Percentiles rank a stretch among this genome's conserved stretches.
Conservation (phyloP, 2,329 filamentous ascomycete species). For the Xylariaceae sp. region DNA sequence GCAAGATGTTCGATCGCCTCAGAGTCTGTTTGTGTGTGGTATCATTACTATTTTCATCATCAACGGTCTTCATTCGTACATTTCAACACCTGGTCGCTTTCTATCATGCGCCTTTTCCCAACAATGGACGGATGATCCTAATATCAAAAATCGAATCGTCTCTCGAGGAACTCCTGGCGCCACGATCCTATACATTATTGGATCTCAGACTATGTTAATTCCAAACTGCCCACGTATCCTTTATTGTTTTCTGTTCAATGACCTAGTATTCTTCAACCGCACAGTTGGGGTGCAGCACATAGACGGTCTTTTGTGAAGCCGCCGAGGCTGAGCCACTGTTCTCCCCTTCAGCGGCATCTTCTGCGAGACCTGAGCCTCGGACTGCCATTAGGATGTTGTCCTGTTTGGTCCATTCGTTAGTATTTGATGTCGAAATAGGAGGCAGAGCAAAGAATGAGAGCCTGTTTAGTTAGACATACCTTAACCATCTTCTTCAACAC, state of each 20-base stretch:
- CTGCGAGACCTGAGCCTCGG: conserved; percentile 55
- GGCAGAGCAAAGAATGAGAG: conserved; percentile 1
- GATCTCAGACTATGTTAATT: no score
- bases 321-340: conserved; percentile 37
- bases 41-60: no score
- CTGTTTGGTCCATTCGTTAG: conserved; percentile 34
- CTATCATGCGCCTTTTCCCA: no score
- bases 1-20: no score
- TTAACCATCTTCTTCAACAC: conserved; percentile 95
- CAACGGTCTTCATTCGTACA: no score
- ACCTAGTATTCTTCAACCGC: conserved; percentile 61
- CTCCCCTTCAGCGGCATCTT: conserved; percentile 38
- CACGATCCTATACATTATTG: no score
- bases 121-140: no score
- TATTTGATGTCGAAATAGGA: neutral
- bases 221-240: no score
- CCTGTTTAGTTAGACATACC: conserved; percentile 49
- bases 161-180: no score
- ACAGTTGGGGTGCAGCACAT: conserved; percentile 92
- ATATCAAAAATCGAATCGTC: no score
- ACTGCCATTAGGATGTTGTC: conserved; percentile 87
- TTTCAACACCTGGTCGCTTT: no score
- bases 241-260: neutral
- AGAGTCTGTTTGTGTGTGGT: no score
- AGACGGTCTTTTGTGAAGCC: conserved; percentile 57